Evolutionary conservation across 1,284 basidiomycete genomes (phyloP).

Genomic region (Cryptococcus floricola): DNA sequence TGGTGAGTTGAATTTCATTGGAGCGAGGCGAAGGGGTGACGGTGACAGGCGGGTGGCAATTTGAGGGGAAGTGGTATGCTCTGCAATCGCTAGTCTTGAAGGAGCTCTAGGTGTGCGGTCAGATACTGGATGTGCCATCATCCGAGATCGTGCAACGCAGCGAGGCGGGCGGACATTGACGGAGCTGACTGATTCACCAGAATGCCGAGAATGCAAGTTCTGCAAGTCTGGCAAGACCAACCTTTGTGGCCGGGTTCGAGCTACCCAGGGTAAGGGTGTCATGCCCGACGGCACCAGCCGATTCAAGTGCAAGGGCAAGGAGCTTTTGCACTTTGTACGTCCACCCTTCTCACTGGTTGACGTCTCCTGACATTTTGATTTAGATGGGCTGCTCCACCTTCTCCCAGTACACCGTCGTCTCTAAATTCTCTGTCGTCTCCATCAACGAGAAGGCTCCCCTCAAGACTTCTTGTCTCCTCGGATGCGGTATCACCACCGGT

Average conservation of each 20-base stretch:
- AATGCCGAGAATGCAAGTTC: slow-evolving; percentile 94
- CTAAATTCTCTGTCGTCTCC: slow-evolving; percentile 92
- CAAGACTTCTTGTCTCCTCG: slow-evolving; percentile 89
- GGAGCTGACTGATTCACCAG: slow-evolving; percentile 48
- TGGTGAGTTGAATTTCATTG: slow-evolving; percentile 52
- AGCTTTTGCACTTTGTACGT: slow-evolving; percentile 85
- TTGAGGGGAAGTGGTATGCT: too few relatives aligned
- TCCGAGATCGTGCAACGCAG: too few relatives aligned
- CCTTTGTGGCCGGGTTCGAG: slow-evolving; percentile 80
- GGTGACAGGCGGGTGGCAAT: neutral
- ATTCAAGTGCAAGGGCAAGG: slow-evolving; percentile 85
- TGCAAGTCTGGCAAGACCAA: slow-evolving; percentile 99
- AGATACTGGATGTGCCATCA: neutral
- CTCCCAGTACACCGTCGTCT: slow-evolving; percentile 98
- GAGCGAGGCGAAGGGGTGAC: neutral
- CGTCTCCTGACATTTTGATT: neutral
- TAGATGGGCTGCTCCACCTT: slow-evolving; percentile 99
- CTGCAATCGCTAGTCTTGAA: neutral
- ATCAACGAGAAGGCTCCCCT: slow-evolving; percentile 82
- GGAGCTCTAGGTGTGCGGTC: neutral
- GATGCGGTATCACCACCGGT: slow-evolving; percentile 97
- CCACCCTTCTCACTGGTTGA: neutral
- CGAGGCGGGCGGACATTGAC: neutral
- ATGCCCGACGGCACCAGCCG: slow-evolving; percentile 93
- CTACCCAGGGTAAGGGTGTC: slow-evolving; percentile 90